phyloP scores from a whole-genome alignment of 1,284 basidiomycete species.

The Trichosporon faecale region DNA sequence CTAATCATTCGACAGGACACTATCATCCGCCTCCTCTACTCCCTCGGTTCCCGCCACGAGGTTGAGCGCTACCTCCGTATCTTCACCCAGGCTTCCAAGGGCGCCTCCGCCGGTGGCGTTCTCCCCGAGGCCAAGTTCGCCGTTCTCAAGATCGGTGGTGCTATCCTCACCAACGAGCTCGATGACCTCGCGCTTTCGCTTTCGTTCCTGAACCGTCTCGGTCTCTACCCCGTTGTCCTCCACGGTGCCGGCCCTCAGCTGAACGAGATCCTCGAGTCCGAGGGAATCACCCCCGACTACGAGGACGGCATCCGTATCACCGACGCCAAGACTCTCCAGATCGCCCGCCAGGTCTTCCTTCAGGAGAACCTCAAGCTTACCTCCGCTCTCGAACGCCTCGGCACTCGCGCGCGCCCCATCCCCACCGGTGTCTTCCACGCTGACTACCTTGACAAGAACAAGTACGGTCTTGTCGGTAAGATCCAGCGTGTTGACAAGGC shows the following conservation, averaged over 20 bases:
- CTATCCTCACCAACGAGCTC: conserved; percentile 76
- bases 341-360: conserved; percentile 91
- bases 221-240: conserved; percentile 87
- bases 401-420: conserved; percentile 90
- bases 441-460: conserved; percentile 86
- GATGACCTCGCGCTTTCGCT: conserved; percentile 88
- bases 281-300: conserved; percentile 88
- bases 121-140: conserved; percentile 73
- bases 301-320: conserved; percentile 94
- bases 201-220: conserved; percentile 89
- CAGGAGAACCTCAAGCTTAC: conserved; percentile 94
- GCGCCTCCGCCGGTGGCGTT: conserved; percentile 54
- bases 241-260: conserved; percentile 94
- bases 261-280: conserved; percentile 84
- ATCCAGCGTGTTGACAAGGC: conserved; percentile 88
- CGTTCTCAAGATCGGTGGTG: conserved; percentile 91
- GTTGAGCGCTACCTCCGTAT: conserved; percentile 94
- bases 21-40: conserved; percentile 88
- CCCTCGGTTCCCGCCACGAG: conserved; percentile 89
- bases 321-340: conserved; percentile 84
- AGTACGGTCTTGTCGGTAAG: conserved; percentile 92
- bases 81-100: conserved; percentile 80
- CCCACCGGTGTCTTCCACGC: conserved; percentile 94
- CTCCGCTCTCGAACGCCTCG: conserved; percentile 80
- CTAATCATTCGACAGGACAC: conserved; percentile 63